phyloP scores from a whole-genome alignment of 495 filamentous ascomycete genomes.

The Achaetomiella virescens region DNA sequence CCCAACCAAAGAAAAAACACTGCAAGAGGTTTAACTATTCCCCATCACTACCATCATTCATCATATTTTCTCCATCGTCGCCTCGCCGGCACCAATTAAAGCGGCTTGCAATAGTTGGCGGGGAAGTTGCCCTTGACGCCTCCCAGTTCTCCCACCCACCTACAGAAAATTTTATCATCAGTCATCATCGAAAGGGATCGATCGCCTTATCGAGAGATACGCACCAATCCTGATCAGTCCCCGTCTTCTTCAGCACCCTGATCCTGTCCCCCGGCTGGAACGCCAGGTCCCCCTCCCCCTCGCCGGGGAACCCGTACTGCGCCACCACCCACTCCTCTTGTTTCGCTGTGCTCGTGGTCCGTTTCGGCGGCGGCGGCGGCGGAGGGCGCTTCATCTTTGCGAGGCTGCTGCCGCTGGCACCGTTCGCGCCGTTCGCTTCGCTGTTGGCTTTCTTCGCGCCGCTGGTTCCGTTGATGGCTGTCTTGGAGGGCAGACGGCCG shows the following conservation, averaged over 20 bases:
- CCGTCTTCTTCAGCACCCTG: slow-evolving; percentile 74
- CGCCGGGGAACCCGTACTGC: slow-evolving; percentile 70
- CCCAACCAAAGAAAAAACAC: too few species aligned
- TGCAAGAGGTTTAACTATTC: too few species aligned
- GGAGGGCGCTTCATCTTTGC: slow-evolving; percentile 47
- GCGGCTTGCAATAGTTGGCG: slow-evolving; percentile 73
- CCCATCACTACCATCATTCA: background rate
- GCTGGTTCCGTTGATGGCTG: background rate
- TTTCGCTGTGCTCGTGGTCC: slow-evolving; percentile 37
- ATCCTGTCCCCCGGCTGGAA: slow-evolving; percentile 86
- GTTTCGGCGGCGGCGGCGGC: slow-evolving; percentile 63
- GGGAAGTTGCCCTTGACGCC: slow-evolving; percentile 77
- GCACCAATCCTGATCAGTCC: slow-evolving; percentile 79
- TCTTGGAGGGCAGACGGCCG: too few species aligned
- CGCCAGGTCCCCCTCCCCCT: slow-evolving; percentile 65
- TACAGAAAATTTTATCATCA: background rate
- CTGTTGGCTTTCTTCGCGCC: background rate
- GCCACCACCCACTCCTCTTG: slow-evolving; percentile 65
- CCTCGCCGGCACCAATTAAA: background rate
- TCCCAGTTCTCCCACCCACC: slow-evolving; percentile 78
- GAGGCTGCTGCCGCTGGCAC: slow-evolving; percentile 14
- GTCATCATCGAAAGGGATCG: background rate
- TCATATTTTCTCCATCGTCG: background rate
- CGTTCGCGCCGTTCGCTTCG: slow-evolving; percentile 18
- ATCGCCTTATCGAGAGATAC: background rate